Conservation (phyloP, 129 eudicot species). For the Smallanthus sonchifolius region DNA sequence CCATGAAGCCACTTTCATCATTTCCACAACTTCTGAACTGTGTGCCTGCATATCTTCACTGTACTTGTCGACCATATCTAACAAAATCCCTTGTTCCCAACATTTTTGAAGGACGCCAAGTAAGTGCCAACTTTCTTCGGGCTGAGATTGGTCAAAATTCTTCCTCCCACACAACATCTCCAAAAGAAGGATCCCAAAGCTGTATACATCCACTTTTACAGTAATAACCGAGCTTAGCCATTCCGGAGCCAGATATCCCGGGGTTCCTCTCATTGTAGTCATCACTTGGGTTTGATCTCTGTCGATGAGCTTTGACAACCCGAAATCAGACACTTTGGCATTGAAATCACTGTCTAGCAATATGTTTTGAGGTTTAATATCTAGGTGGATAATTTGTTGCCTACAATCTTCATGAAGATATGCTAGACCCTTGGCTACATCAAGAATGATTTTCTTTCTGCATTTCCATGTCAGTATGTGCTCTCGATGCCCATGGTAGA, state of each 20-base stretch:
- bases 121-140: constrained; percentile 27
- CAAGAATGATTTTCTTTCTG: constrained; percentile 18
- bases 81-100: constrained; percentile 14
- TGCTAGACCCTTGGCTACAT: background rate
- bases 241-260: constrained; percentile 35
- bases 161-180: constrained; percentile 35
- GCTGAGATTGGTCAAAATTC: constrained; percentile 14
- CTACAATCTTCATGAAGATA: too few relatives aligned
- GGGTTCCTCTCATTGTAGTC: constrained; percentile 41
- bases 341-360: too few relatives aligned
- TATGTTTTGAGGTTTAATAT: too few relatives aligned
- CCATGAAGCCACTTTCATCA: constrained; percentile 39
- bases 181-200: constrained; percentile 31
- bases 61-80: constrained; percentile 15
- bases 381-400: too few relatives aligned
- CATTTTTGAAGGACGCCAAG: constrained; percentile 20
- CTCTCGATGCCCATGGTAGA: constrained; percentile 9
- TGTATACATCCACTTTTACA: constrained; percentile 30
- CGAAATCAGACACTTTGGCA: too few relatives aligned
- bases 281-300: constrained; percentile 22
- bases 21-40: constrained; percentile 8
- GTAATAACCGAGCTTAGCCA: constrained; percentile 20
- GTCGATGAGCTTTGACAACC: background rate
- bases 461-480: constrained; percentile 14
- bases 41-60: constrained; percentile 4